Base-by-base conservation (phyloP, 345 rosid species). In the Salix viminalis region DNA sequence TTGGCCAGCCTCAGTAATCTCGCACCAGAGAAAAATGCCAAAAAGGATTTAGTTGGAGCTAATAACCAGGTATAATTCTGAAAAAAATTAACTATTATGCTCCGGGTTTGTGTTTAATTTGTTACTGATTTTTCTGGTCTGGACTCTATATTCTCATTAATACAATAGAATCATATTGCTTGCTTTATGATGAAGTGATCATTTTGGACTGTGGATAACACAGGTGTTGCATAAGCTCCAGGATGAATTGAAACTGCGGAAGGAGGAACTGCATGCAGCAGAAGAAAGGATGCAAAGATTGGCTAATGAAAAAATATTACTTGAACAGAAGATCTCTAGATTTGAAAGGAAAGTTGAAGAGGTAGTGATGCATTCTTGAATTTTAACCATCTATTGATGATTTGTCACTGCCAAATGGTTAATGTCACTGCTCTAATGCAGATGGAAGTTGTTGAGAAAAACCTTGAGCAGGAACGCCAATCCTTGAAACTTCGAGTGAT, bases 261-360 rank as follows among this genome's bases (percentile, higher is more conserved):
- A 83, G 39, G 90, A 87, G 72, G 91, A 92, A 70, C 76, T 91
- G 82, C 89, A 73, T 64, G 73, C 77, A 58, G 87, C 88, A 70
- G 85, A 88, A 82, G 94, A 90, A 83, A 84, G 76, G 72, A 56
- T 80, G 24, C 88, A 86, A 75, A 86, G 83, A 68, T 69, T 91
- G 70, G 76, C 79, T 71, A 87, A 84, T 80, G 96, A 91, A 69
- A 96, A 91, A 77, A 65, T 75, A 56, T 70, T 82, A 48, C 74
- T 93, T 65, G 97, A 92, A 69, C 91, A 91, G 70, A 91, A 82
- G 85, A 77, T 93, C 54, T 81, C 82, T 56, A 84, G 73, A 78
- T 84, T 90, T 26, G 97, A 91, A 84, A 89, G 83, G 73, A 87
- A 83, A 88, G 79, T 84, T 82, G 90, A 93, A 76, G 94, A 93